Evolutionary conservation across 129 eudicot genomes (phyloP).

Genomic region (Centaurea solstitialis): DNA sequence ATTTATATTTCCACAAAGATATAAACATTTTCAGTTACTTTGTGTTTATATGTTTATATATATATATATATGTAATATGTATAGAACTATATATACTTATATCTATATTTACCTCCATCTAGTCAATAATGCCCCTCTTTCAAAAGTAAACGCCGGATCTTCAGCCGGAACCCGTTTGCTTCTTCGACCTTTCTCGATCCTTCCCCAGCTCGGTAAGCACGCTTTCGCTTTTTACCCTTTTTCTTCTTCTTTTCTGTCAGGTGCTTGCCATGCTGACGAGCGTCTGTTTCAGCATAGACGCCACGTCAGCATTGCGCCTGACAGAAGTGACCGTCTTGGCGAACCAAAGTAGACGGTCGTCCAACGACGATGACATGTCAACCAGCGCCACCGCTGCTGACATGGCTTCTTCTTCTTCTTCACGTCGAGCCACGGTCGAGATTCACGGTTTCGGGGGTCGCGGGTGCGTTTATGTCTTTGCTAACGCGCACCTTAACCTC

Average conservation of each 20-base stretch:
- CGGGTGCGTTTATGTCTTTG: not conserved
- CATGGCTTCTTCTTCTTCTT: not conserved
- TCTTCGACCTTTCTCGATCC: conserved; percentile 16
- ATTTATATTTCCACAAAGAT: not conserved
- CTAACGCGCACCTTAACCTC: not conserved
- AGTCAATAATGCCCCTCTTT: conserved; percentile 11
- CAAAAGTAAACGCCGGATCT: conserved; percentile 14
- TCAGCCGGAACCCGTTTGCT: conserved; percentile 13
- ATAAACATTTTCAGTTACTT: not conserved
- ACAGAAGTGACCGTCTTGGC: conserved; percentile 23
- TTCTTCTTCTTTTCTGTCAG: not conserved
- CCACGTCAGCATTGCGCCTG: conserved; percentile 4
- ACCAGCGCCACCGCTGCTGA: conserved; percentile 6
- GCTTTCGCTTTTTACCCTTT: not conserved
- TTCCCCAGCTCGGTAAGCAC: not conserved
- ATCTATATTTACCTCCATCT: conserved; percentile 26
- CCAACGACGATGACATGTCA: not conserved
- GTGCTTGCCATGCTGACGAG: conserved; percentile 10
- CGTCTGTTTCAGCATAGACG: not conserved
- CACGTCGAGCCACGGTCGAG: not conserved
- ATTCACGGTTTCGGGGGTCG: conserved; percentile 3
- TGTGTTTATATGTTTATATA: not conserved
- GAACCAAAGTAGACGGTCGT: conserved; percentile 8
- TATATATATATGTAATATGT: not conserved
- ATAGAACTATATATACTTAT: conserved; percentile 1